Evolutionary conservation across 352 stramenopile species (phyloP).

Genomic region (Saprolegnia parasitica): DNA sequence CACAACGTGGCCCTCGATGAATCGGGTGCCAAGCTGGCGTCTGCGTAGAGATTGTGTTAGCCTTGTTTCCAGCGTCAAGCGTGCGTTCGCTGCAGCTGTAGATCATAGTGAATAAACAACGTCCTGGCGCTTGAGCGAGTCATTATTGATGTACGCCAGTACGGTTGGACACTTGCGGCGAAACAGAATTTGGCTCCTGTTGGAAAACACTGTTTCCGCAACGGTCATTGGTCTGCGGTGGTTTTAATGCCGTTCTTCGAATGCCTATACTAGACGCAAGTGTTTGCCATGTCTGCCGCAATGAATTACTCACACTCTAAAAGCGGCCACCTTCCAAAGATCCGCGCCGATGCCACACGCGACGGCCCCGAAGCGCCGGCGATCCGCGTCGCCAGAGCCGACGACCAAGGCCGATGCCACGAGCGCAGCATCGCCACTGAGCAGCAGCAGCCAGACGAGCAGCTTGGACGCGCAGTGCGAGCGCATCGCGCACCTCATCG

Average conservation of each 20-base stretch:
- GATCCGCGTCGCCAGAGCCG: neutral
- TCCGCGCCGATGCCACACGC: neutral
- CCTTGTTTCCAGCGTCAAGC: neutral
- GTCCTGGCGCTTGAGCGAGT: too few species aligned
- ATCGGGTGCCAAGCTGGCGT: neutral
- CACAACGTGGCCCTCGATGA: neutral
- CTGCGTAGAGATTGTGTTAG: neutral
- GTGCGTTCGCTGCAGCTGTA: too few species aligned
- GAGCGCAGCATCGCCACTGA: neutral
- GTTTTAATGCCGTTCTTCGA: neutral
- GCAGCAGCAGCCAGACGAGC: constrained; percentile 16
- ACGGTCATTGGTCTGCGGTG: too few species aligned
- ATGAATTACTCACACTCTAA: neutral
- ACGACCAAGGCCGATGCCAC: neutral
- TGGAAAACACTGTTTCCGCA: neutral
- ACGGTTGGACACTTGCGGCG: too few species aligned
- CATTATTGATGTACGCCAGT: too few species aligned
- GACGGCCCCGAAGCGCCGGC: neutral
- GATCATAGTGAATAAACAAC: too few species aligned
- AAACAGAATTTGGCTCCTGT: too few species aligned
- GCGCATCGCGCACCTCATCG: constrained; percentile 57
- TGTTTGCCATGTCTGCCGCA: neutral
- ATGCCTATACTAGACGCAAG: neutral
- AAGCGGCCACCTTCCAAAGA: neutral
- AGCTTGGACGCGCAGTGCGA: constrained; percentile 53